Evolutionary conservation across 306 rosid species (phyloP).

Genomic region (Cicer bijugum): DNA sequence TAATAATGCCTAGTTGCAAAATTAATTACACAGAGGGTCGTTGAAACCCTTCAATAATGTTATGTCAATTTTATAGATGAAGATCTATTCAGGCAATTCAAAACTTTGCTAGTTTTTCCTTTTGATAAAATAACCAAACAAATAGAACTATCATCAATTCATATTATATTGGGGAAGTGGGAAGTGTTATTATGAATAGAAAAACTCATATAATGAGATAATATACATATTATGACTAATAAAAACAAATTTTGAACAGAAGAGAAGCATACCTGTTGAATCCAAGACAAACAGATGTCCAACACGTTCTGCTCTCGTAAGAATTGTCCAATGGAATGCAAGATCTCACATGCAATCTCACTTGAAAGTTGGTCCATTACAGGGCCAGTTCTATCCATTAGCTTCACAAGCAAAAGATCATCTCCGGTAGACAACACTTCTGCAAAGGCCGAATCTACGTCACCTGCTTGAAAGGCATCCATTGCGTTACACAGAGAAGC

Average conservation of each 20-base stretch:
- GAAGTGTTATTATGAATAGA: constrained; percentile 8
- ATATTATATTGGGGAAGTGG: constrained; percentile 18
- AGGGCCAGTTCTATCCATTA: constrained; percentile 95
- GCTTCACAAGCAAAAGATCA: constrained; percentile 81
- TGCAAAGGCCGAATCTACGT: constrained; percentile 77
- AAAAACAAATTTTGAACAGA: constrained; percentile 19
- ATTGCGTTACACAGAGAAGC: constrained; percentile 88
- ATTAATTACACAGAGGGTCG: not conserved
- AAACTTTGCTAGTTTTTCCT: constrained; percentile 2
- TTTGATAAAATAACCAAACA: constrained; percentile 11
- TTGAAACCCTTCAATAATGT: constrained; percentile 25
- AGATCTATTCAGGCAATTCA: constrained; percentile 16
- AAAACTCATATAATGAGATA: not conserved
- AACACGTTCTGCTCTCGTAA: constrained; percentile 75
- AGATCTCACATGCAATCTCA: constrained; percentile 73
- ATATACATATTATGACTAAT: constrained; percentile 26
- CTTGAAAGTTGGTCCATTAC: constrained; percentile 79
- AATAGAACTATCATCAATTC: constrained; percentile 24
- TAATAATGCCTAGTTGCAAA: constrained; percentile 13
- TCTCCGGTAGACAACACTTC: constrained; percentile 85
- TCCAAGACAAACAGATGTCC: constrained; percentile 88
- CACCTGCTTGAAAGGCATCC: constrained; percentile 90
- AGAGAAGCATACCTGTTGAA: constrained; percentile 74
- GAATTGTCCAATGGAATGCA: constrained; percentile 78
- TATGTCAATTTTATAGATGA: constrained; percentile 31